phyloP scores from a whole-genome alignment of 768 basidiomycete species.

The Porphyrellus cyaneotinctus region DNA sequence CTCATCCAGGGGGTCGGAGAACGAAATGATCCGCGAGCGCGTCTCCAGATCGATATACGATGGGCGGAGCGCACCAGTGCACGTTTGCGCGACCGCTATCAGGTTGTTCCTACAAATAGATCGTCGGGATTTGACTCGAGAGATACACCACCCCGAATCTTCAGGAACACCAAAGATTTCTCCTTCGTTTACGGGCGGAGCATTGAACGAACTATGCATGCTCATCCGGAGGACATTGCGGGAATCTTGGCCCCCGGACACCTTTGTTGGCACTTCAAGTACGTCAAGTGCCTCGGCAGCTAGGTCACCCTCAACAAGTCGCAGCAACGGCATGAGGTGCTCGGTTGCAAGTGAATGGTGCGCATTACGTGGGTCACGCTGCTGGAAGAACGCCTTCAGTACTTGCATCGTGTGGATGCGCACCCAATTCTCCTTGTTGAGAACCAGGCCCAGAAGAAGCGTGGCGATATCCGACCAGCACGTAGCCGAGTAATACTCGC shows the following conservation, averaged over 20 bases:
- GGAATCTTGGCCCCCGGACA: slow-evolving; percentile 71
- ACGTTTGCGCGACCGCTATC: slow-evolving; percentile 82
- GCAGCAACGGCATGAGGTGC: slow-evolving; percentile 84
- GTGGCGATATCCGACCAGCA: slow-evolving; percentile 81
- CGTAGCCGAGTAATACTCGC: slow-evolving; percentile 77
- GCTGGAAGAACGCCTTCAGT: slow-evolving; percentile 84
- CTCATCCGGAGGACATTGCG: slow-evolving; percentile 92
- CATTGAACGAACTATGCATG: slow-evolving; percentile 56
- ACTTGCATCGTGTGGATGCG: slow-evolving; percentile 82
- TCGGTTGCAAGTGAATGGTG: slow-evolving; percentile 78
- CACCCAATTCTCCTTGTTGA: slow-evolving; percentile 81
- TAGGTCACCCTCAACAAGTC: slow-evolving; percentile 83
- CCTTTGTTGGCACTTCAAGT: slow-evolving; percentile 84
- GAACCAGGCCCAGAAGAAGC: slow-evolving; percentile 78
- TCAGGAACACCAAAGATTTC: slow-evolving; percentile 80
- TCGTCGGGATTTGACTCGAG: slow-evolving; percentile 58
- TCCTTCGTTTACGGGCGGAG: slow-evolving; percentile 49
- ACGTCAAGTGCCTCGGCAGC: slow-evolving; percentile 86
- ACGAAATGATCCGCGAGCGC: slow-evolving; percentile 36
- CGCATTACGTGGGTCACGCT: slow-evolving; percentile 71
- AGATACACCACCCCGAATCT: slow-evolving; percentile 84
- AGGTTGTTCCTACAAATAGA: slow-evolving; percentile 71
- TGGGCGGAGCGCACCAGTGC: slow-evolving; percentile 63
- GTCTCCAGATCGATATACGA: slow-evolving; percentile 73
- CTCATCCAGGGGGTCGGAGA: slow-evolving; percentile 43